Evolutionary conservation across 371 early-diverging fungal species (phyloP).

Genomic region (Neoconidiobolus thromboides): DNA sequence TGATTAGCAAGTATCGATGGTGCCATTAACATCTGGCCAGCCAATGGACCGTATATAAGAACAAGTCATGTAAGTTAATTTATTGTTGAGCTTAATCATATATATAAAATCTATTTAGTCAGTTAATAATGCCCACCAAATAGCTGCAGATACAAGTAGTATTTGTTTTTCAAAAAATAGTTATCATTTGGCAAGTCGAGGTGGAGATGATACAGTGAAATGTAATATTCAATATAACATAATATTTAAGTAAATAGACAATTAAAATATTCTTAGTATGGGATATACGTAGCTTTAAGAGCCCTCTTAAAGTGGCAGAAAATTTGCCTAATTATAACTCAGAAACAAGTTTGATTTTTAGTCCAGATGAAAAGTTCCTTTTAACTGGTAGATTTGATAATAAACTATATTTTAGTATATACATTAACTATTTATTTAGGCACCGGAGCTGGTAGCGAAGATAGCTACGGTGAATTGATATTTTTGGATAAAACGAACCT

Average conservation of each 20-base stretch:
- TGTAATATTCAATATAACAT: slow-evolving; percentile 14
- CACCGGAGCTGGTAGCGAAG: slow-evolving; percentile 44
- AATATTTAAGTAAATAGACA: neutral
- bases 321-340: slow-evolving; percentile 45
- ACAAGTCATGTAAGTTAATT: no score
- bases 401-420: neutral
- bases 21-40: slow-evolving; percentile 35
- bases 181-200: slow-evolving; percentile 44
- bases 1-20: slow-evolving; percentile 33
- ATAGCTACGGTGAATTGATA: slow-evolving; percentile 42
- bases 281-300: slow-evolving; percentile 62
- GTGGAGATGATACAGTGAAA: slow-evolving; percentile 75
- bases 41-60: slow-evolving; percentile 19
- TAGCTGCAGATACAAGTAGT: slow-evolving; percentile 38
- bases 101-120: slow-evolving; percentile 21
- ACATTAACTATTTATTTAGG: slow-evolving; percentile 11
- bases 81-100: no score
- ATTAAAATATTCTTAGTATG: slow-evolving; percentile 35
- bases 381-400: slow-evolving; percentile 24
- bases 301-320: slow-evolving; percentile 34
- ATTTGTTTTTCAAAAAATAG: slow-evolving; percentile 48
- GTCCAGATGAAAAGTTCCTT: slow-evolving; percentile 60
- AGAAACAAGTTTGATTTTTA: slow-evolving; percentile 71
- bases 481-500: slow-evolving; percentile 50
- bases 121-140: slow-evolving; percentile 48